Evolutionary conservation across 2,329 filamentous ascomycete species (phyloP).

Genomic region (Trichothecium roseum): DNA sequence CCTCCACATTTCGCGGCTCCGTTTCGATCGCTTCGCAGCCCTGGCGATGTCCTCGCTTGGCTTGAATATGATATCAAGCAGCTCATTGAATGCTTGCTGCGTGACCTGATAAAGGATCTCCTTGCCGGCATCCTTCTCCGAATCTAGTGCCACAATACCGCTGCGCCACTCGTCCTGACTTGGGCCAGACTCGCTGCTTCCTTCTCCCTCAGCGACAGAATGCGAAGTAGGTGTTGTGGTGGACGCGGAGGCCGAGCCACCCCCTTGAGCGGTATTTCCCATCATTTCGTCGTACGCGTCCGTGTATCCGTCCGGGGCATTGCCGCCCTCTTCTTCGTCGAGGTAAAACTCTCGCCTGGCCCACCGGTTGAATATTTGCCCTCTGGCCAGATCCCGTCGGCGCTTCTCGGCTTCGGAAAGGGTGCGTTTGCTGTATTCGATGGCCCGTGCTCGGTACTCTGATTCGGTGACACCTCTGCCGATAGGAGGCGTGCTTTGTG

Average conservation of each 20-base stretch:
- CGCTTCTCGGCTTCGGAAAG: constrained; percentile 27
- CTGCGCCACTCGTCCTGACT: too few species aligned
- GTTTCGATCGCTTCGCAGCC: constrained; percentile 52
- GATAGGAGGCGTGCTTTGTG: neutral
- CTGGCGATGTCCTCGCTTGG: constrained; percentile 68
- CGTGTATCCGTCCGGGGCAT: constrained; percentile 53
- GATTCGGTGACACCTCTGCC: constrained; percentile 19
- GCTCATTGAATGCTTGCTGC: constrained; percentile 86
- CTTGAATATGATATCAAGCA: constrained; percentile 80
- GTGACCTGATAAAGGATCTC: constrained; percentile 88
- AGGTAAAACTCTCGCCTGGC: constrained; percentile 69
- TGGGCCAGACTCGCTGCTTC: too few species aligned
- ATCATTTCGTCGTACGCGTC: constrained; percentile 43
- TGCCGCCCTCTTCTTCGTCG: constrained; percentile 71
- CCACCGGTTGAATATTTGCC: constrained; percentile 61
- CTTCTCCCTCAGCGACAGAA: too few species aligned
- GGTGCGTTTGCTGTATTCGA: constrained; percentile 22
- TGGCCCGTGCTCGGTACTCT: constrained; percentile 30
- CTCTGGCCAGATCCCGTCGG: constrained; percentile 33
- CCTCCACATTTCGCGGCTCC: constrained; percentile 47
- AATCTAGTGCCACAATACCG: constrained; percentile 38
- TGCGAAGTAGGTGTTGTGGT: too few species aligned
- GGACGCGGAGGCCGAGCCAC: too few species aligned
- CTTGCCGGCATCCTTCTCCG: constrained; percentile 72
- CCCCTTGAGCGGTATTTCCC: too few species aligned